phyloP scores from a whole-genome alignment of 345 rosid species.

The Eutrema heterophyllum region DNA sequence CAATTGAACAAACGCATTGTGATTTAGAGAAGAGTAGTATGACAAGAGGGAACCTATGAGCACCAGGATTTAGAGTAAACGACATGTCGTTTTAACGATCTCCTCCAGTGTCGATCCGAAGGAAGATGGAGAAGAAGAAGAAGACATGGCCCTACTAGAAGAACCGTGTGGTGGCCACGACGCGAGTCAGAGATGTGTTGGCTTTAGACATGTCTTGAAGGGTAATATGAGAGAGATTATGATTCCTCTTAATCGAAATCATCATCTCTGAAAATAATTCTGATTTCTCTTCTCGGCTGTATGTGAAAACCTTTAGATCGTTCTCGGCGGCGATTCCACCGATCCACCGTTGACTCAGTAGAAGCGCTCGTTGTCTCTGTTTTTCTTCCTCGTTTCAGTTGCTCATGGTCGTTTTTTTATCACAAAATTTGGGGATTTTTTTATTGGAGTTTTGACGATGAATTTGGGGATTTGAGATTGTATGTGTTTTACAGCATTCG shows the following conservation, averaged over 20 bases:
- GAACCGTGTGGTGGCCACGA: conserved; percentile 11
- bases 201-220: conserved; percentile 10
- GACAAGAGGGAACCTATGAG: conserved; percentile 54
- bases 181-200: conserved; percentile 19
- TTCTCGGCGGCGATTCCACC: too few relatives aligned
- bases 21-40: not conserved
- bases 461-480: too few relatives aligned
- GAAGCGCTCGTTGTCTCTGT: too few relatives aligned
- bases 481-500: too few relatives aligned
- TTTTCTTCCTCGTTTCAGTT: too few relatives aligned
- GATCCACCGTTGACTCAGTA: too few relatives aligned
- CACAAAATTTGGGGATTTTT: too few relatives aligned
- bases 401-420: too few relatives aligned
- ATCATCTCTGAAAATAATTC: not conserved
- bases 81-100: conserved; percentile 62
- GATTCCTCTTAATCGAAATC: conserved; percentile 22
- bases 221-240: conserved; percentile 7
- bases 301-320: too few relatives aligned
- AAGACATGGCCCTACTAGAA: conserved; percentile 25
- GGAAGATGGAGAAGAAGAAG: conserved; percentile 33
- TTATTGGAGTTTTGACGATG: too few relatives aligned
- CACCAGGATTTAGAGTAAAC: conserved; percentile 95
- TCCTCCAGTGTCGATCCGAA: conserved; percentile 73
- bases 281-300: not conserved
- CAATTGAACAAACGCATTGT: not conserved